These are phyloP conservation scores for Tetraselmis striata DNA, from an alignment of 139 green algal genomes.

Conservation along the genomic window DNA sequence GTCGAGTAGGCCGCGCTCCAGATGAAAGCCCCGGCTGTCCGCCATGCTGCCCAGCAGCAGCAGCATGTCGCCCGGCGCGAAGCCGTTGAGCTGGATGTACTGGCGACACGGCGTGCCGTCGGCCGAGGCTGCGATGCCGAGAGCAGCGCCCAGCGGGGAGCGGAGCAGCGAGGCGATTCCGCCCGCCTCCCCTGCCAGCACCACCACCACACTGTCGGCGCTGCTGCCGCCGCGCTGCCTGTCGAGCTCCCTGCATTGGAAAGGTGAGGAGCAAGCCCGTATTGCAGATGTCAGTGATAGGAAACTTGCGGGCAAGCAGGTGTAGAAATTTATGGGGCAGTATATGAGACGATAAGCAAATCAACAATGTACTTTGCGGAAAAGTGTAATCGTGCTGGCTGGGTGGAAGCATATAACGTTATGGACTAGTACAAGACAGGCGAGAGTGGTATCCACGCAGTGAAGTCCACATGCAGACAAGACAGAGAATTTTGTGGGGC, in stretches of 20 bases:
- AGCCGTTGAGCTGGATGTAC: neutral
- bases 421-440: too few species aligned
- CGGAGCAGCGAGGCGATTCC: neutral
- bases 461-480: too few species aligned
- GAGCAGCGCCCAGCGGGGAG: neutral
- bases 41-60: neutral
- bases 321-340: too few species aligned
- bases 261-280: too few species aligned
- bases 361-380: too few species aligned
- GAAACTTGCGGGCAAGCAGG: too few species aligned
- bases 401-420: too few species aligned
- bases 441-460: too few species aligned
- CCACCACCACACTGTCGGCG: neutral
- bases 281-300: too few species aligned
- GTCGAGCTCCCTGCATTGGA: neutral
- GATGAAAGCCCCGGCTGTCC: neutral
- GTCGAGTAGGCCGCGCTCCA: neutral
- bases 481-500: too few species aligned
- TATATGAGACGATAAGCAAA: too few species aligned
- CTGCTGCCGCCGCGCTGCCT: neutral
- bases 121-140: neutral
- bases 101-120: neutral
- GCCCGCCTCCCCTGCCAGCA: neutral
- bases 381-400: too few species aligned
- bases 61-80: neutral